Conservation (phyloP, 1,139 yeast genomes). For the Pneumocystis carinii region DNA sequence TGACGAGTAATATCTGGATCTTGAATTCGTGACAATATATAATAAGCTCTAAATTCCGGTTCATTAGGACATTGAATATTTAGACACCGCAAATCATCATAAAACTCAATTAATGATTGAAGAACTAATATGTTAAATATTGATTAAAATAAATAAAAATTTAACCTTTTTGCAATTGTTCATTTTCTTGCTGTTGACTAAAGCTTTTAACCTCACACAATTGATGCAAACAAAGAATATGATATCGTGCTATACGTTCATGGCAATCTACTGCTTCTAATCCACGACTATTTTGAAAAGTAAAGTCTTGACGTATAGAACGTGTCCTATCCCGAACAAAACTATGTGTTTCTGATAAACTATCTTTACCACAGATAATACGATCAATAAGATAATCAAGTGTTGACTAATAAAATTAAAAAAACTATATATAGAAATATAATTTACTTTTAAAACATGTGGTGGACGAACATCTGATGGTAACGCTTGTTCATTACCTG, state of each 20-base stretch:
- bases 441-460: constrained; percentile 34
- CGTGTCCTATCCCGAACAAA: constrained; percentile 99
- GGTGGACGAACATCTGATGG: constrained; percentile 98
- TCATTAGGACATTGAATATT: constrained; percentile 68
- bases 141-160: background rate
- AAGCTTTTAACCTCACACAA: constrained; percentile 73
- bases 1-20: constrained; percentile 78
- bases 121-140: constrained; percentile 32
- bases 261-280: constrained; percentile 89
- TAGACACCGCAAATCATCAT: constrained; percentile 58
- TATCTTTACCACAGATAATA: constrained; percentile 8
- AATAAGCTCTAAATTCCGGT: constrained; percentile 86
- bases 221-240: constrained; percentile 62
- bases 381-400: constrained; percentile 12
- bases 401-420: constrained; percentile 5
- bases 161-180: constrained; percentile 69
- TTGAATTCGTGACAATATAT: constrained; percentile 59
- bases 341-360: constrained; percentile 68
- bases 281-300: constrained; percentile 86
- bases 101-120: constrained; percentile 78
- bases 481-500: constrained; percentile 94
- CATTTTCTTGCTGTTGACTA: constrained; percentile 81
- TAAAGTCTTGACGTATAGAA: constrained; percentile 90
- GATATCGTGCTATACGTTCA: constrained; percentile 82
- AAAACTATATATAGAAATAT: background rate